Evolutionary conservation across 257 asterid species (phyloP).

Genomic region (Jacaranda mimosifolia): DNA sequence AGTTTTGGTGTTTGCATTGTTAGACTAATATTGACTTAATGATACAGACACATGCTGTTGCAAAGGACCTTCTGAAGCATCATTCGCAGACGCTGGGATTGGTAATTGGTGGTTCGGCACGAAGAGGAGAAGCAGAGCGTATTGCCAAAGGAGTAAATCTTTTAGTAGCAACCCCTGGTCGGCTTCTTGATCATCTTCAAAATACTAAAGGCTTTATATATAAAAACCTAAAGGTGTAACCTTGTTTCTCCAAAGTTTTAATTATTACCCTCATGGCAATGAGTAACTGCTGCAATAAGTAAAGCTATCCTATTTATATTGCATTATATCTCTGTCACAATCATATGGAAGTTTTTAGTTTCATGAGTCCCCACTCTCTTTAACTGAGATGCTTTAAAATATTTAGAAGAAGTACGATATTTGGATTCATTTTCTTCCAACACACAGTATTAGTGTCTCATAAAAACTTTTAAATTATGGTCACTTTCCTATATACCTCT

Average conservation of each 20-base stretch:
- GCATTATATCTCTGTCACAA: not conserved
- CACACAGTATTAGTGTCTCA: not conserved
- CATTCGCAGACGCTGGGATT: constrained; percentile 90
- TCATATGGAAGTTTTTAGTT: not conserved
- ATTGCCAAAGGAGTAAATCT: constrained; percentile 83
- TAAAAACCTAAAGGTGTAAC: constrained; percentile 78
- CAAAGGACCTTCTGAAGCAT: constrained; percentile 81
- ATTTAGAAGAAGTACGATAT: too few species aligned
- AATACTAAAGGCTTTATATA: constrained; percentile 86
- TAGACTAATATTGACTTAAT: constrained; percentile 26
- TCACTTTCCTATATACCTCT: not conserved
- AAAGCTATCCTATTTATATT: not conserved
- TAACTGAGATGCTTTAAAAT: too few species aligned
- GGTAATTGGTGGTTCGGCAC: constrained; percentile 82
- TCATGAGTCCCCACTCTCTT: too few species aligned
- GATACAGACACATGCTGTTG: constrained; percentile 91
- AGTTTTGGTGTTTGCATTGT: constrained; percentile 5
- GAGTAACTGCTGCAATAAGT: constrained; percentile 10
- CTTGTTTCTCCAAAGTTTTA: not conserved
- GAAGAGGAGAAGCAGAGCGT: constrained; percentile 87
- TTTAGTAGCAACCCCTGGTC: constrained; percentile 92
- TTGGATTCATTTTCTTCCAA: too few species aligned
- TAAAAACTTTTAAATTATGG: not conserved
- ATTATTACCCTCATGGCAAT: not conserved
- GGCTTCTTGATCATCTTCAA: constrained; percentile 96